These are phyloP conservation scores for Colletotrichum scovillei DNA, from an alignment of 2,329 filamentous ascomycete species.

Conservation along the genomic window DNA sequence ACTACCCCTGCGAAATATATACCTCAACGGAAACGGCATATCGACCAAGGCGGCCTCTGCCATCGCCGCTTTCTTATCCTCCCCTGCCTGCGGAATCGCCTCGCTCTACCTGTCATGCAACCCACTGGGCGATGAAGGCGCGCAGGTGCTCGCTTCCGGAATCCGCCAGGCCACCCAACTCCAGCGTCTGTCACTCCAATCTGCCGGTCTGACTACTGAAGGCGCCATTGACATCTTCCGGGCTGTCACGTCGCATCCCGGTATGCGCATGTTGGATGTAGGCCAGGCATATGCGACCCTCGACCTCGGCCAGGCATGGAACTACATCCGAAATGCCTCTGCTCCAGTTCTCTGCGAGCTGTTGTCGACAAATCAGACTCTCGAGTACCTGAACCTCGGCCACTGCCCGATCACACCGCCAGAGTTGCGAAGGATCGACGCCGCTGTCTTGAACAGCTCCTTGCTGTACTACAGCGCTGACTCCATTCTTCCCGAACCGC, in stretches of 20 bases:
- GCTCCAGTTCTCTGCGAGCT: constrained; percentile 48
- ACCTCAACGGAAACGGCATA: constrained; percentile 51
- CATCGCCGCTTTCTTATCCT: constrained; percentile 46
- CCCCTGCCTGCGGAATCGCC: constrained; percentile 46
- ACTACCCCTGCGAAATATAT: constrained; percentile 49
- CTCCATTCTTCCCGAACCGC: constrained; percentile 49
- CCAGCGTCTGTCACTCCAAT: constrained; percentile 53
- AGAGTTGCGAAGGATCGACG: constrained; percentile 42
- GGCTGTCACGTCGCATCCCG: constrained; percentile 47
- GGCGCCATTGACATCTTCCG: constrained; percentile 51
- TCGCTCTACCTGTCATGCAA: constrained; percentile 52
- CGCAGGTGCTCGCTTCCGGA: constrained; percentile 43
- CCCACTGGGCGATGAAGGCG: constrained; percentile 49
- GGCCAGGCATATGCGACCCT: constrained; percentile 59
- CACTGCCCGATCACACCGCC: constrained; percentile 48
- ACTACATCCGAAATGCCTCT: constrained; percentile 55
- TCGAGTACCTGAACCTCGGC: constrained; percentile 56
- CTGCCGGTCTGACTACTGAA: constrained; percentile 53
- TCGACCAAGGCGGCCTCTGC: constrained; percentile 43
- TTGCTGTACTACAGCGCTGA: constrained; percentile 51
- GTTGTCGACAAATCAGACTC: constrained; percentile 43
- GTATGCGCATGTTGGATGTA: constrained; percentile 53
- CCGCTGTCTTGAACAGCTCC: constrained; percentile 44
- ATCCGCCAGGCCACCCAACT: constrained; percentile 47
- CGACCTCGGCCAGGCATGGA: constrained; percentile 58